A percentile compares a stretch with the other conserved stretches of the same genome.
Conservation (phyloP, 1,284 basidiomycete species). For the Boletellus deceptivus region DNA sequence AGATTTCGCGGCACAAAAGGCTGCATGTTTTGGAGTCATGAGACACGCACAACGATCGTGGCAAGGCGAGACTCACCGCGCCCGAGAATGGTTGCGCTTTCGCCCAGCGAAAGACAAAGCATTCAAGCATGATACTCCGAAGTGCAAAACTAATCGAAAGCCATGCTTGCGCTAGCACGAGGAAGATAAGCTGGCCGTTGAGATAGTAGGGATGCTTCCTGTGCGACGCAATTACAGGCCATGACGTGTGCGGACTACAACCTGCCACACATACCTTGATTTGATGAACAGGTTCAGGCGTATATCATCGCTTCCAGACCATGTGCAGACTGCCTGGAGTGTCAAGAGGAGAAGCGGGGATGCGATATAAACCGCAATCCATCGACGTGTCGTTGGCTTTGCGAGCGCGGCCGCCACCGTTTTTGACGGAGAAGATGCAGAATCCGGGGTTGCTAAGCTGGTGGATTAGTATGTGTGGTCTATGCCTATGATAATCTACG, state of each 20-base stretch:
- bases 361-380: constrained; percentile 42
- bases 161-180: constrained; percentile 51
- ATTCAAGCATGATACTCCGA: constrained; percentile 57
- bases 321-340: constrained; percentile 40
- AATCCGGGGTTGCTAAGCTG: constrained; percentile 43
- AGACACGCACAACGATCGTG: not conserved
- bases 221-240: not conserved
- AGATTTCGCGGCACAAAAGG: constrained; percentile 24
- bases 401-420: constrained; percentile 45
- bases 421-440: constrained; percentile 51
- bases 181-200: constrained; percentile 61
- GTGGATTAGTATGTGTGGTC: constrained; percentile 1
- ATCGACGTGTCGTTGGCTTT: constrained; percentile 44
- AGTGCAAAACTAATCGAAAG: constrained; percentile 46
- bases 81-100: constrained; percentile 13
- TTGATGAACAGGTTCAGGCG: constrained; percentile 57
- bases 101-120: constrained; percentile 46
- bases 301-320: constrained; percentile 36
- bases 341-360: constrained; percentile 44
- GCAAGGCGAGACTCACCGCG: constrained; percentile 17
- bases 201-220: constrained; percentile 72
- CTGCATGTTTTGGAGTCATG: constrained; percentile 8
- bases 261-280: constrained; percentile 48
- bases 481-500: constrained; percentile 23
- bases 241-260: not conserved